phyloP scores from a whole-genome alignment of 31 red algal genomes.

The Endocladia muricata region DNA sequence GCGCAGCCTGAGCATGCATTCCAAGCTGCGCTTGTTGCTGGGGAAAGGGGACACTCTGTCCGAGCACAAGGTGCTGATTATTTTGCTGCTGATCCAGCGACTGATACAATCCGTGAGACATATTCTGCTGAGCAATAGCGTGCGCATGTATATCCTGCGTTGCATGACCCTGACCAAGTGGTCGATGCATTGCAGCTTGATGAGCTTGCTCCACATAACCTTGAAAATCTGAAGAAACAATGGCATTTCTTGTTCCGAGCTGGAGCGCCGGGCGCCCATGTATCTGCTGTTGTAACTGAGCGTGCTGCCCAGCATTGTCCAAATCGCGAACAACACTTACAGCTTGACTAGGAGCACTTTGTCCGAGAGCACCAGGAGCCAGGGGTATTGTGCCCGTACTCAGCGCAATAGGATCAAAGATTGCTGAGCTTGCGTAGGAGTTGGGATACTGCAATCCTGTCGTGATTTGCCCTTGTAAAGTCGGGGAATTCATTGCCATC shows the following conservation, averaged over 20 bases:
- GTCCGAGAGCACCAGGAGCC: background rate
- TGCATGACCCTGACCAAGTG: background rate
- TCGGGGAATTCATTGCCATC: background rate
- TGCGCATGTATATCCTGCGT: background rate
- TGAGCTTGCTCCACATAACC: background rate
- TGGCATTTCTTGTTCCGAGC: background rate
- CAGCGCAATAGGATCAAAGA: background rate
- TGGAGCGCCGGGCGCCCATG: background rate
- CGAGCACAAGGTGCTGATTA: background rate
- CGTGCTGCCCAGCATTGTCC: background rate
- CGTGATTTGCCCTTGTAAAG: too few species aligned
- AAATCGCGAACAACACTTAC: background rate
- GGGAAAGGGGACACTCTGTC: background rate
- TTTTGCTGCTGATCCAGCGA: slow-evolving; percentile 2
- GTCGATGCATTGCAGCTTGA: background rate
- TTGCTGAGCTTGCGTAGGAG: background rate
- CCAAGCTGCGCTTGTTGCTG: background rate
- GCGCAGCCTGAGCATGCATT: background rate
- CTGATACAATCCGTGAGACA: background rate
- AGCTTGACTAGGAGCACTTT: background rate
- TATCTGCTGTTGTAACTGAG: background rate
- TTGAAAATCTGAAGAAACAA: background rate
- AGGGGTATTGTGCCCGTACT: background rate
- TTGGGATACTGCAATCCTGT: too few species aligned
- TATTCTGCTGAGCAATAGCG: background rate